A percentile compares a stretch with the other conserved stretches of the same genome.
phyloP scores from a whole-genome alignment of 2,329 filamentous ascomycete genomes.

The Xylariaceae sp. region DNA sequence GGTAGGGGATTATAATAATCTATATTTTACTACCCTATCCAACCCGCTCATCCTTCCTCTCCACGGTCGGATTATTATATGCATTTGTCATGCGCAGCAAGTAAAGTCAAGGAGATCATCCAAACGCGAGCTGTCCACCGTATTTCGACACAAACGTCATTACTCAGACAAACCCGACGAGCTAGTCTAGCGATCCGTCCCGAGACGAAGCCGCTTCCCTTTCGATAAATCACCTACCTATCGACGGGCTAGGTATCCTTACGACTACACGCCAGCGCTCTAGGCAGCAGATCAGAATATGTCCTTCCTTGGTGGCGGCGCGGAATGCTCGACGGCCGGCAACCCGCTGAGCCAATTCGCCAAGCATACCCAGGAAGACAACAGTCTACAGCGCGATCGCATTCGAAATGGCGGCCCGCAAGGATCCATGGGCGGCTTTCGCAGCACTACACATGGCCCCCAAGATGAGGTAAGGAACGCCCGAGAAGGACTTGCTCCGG shows the following conservation, averaged over 20 bases:
- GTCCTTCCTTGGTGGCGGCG: constrained; percentile 91
- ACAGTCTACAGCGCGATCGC: constrained; percentile 85
- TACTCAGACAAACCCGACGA: neutral
- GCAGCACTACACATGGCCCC: constrained; percentile 61
- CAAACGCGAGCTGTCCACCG: neutral
- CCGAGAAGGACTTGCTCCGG: neutral
- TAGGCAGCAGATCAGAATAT: constrained; percentile 44
- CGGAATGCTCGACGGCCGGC: constrained; percentile 92
- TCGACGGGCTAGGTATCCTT: constrained; percentile 6
- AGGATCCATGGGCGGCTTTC: constrained; percentile 68
- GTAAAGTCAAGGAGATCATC: neutral
- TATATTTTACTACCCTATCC: neutral
- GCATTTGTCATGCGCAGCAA: neutral
- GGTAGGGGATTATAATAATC: no score
- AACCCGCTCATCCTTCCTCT: neutral
- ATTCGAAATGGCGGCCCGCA: constrained; percentile 69
- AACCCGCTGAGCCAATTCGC: constrained; percentile 97
- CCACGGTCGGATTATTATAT: neutral
- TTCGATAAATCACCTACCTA: neutral
- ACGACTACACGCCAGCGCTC: neutral
- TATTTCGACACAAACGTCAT: neutral
- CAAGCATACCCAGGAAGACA: constrained; percentile 95
- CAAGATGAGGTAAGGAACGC: constrained; percentile 61
- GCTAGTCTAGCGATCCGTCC: neutral
- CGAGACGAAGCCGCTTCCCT: neutral